Evolutionary conservation across 2,329 filamentous ascomycete genomes (phyloP).

Genomic region (Microdochium paspali): DNA sequence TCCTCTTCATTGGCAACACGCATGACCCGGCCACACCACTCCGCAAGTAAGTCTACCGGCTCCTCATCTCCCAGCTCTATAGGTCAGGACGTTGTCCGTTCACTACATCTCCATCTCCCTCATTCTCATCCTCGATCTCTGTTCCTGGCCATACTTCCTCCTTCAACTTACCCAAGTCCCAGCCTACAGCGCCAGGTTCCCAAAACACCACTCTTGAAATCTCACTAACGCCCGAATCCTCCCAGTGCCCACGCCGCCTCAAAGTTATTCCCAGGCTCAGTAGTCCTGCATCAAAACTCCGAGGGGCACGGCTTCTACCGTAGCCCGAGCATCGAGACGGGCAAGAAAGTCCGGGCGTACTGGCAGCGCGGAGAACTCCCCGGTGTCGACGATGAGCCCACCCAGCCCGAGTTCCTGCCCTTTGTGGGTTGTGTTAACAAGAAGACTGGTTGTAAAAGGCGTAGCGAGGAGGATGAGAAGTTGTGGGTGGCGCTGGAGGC

Average conservation of each 20-base stretch:
- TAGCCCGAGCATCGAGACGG: conserved; percentile 3
- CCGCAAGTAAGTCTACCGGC: conserved; percentile 1
- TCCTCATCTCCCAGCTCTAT: too few relatives aligned
- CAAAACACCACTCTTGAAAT: too few relatives aligned
- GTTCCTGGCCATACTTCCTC: too few relatives aligned
- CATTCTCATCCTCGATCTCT: too few relatives aligned
- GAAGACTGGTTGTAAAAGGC: neutral
- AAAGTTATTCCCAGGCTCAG: conserved; percentile 3
- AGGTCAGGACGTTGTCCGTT: too few relatives aligned
- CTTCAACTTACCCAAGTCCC: too few relatives aligned
- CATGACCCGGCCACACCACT: conserved; percentile 3
- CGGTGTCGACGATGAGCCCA: neutral
- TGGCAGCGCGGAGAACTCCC: conserved; percentile 2
- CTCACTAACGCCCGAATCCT: too few relatives aligned
- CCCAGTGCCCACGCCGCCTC: neutral
- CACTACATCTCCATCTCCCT: neutral
- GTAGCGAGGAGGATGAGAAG: neutral
- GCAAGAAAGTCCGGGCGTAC: conserved; percentile 1
- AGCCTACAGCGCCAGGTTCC: too few relatives aligned
- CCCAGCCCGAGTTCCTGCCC: conserved; percentile 1
- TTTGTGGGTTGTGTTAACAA: conserved; percentile 1
- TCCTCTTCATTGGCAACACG: conserved; percentile 2
- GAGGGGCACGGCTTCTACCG: conserved; percentile 2
- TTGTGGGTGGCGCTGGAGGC: neutral
- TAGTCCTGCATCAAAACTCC: conserved; percentile 2